Evolutionary conservation across 257 asterid species (phyloP).

Genomic region (Lycium ferocissimum): DNA sequence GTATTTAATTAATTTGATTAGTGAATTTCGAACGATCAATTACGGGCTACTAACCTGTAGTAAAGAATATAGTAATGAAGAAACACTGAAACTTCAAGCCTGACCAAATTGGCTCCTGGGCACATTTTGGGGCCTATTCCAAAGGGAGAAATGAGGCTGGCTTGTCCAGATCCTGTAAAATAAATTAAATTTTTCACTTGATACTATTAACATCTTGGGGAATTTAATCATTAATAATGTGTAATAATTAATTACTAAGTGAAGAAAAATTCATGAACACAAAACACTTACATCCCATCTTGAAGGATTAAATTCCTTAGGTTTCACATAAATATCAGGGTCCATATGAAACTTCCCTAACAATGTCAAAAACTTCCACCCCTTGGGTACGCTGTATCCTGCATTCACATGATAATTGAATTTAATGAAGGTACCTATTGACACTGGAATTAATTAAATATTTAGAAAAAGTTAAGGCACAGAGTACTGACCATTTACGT

Average conservation of each 20-base stretch:
- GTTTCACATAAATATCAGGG: neutral
- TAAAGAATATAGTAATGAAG: no score
- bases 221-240: neutral
- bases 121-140: no score
- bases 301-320: constrained; percentile 4
- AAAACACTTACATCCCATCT: neutral
- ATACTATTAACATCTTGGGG: no score
- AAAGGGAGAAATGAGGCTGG: neutral
- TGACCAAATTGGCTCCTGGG: no score
- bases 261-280: no score
- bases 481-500: neutral
- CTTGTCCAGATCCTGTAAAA: neutral
- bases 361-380: neutral
- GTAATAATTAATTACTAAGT: neutral
- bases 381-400: neutral
- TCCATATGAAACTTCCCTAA: neutral
- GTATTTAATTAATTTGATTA: no score
- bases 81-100: no score
- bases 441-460: no score
- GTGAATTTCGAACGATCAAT: no score
- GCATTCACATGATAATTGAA: neutral
- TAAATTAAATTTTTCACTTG: neutral
- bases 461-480: neutral
- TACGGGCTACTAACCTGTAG: no score
- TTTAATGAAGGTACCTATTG: no score